These are phyloP conservation scores for Porodaedalea pini DNA, from an alignment of 1,284 basidiomycete species.

Conservation along the genomic window DNA sequence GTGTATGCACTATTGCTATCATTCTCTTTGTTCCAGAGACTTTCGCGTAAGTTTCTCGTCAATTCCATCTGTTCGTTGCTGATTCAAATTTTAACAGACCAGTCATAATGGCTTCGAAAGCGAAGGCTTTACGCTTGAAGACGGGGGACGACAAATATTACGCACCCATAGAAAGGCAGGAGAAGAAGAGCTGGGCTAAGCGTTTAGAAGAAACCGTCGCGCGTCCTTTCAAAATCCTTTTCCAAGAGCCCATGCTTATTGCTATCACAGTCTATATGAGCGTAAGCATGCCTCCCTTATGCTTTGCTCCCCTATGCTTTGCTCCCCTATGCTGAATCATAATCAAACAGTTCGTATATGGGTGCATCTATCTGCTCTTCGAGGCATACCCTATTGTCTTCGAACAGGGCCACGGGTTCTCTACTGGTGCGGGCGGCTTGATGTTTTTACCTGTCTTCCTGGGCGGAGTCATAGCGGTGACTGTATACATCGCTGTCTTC, in stretches of 20 bases:
- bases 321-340: too few relatives aligned
- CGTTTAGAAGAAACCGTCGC: slow-evolving; percentile 33
- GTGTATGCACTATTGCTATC: slow-evolving; percentile 37
- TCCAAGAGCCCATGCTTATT: slow-evolving; percentile 46
- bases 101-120: slow-evolving; percentile 42
- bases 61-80: too few relatives aligned
- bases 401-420: slow-evolving; percentile 48
- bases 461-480: slow-evolving; percentile 49
- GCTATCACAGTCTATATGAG: slow-evolving; percentile 46
- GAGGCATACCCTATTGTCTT: slow-evolving; percentile 61
- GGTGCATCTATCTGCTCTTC: slow-evolving; percentile 41
- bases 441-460: slow-evolving; percentile 52
- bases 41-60: slow-evolving; percentile 36
- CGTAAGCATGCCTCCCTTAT: slow-evolving; percentile 25
- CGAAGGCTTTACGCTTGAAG: slow-evolving; percentile 33
- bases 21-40: slow-evolving; percentile 49
- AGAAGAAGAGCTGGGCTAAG: slow-evolving; percentile 31
- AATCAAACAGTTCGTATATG: slow-evolving; percentile 37
- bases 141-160: slow-evolving; percentile 59
- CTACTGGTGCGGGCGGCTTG: slow-evolving; percentile 45
- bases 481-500: slow-evolving; percentile 46
- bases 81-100: slow-evolving; percentile 33
- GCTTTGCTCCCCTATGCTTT: not conserved
- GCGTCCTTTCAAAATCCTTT: slow-evolving; percentile 41
- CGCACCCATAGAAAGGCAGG: slow-evolving; percentile 34